These are phyloP conservation scores for Sparassis latifolia DNA, from an alignment of 1,284 basidiomycete species.

Conservation along the genomic window DNA sequence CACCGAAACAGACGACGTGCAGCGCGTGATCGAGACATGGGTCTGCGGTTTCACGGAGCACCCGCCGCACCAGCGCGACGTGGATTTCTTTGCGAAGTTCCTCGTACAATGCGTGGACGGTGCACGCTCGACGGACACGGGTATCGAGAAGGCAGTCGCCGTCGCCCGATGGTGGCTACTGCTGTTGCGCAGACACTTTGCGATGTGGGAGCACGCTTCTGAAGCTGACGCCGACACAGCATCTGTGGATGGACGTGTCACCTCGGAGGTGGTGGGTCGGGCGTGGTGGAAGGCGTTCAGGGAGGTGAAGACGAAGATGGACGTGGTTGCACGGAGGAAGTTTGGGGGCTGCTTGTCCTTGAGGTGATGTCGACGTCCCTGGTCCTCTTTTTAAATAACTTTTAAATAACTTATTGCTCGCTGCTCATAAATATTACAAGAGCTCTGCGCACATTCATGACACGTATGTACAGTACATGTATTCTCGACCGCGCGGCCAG, in stretches of 20 bases:
- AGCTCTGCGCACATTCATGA: too few relatives aligned
- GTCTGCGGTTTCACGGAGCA: slow-evolving; percentile 51
- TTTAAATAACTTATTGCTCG: too few relatives aligned
- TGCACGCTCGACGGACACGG: slow-evolving; percentile 43
- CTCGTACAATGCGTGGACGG: slow-evolving; percentile 58
- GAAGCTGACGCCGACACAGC: slow-evolving; percentile 25
- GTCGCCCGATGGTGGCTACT: slow-evolving; percentile 79
- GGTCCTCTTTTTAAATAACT: too few relatives aligned
- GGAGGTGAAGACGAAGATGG: slow-evolving; percentile 57
- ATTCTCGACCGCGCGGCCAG: too few relatives aligned
- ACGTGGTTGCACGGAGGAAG: slow-evolving; percentile 47
- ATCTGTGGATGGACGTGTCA: slow-evolving; percentile 17
- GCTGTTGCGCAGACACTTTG: slow-evolving; percentile 53
- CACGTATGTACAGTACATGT: too few relatives aligned
- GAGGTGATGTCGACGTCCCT: slow-evolving; percentile 11
- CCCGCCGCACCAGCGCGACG: slow-evolving; percentile 62
- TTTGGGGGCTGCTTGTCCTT: slow-evolving; percentile 59
- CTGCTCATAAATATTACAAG: too few relatives aligned
- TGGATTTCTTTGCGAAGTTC: slow-evolving; percentile 66
- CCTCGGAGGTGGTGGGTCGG: slow-evolving; percentile 40
- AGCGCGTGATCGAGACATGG: slow-evolving; percentile 67
- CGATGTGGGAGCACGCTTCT: slow-evolving; percentile 40
- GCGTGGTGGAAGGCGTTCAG: slow-evolving; percentile 76
- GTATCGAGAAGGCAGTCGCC: slow-evolving; percentile 59
- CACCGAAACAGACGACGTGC: slow-evolving; percentile 60